Percentiles rank a stretch among this genome's conserved stretches.
Evolutionary conservation across 2,329 filamentous ascomycete genomes (phyloP).

Genomic region (Tolypocladium paradoxum): DNA sequence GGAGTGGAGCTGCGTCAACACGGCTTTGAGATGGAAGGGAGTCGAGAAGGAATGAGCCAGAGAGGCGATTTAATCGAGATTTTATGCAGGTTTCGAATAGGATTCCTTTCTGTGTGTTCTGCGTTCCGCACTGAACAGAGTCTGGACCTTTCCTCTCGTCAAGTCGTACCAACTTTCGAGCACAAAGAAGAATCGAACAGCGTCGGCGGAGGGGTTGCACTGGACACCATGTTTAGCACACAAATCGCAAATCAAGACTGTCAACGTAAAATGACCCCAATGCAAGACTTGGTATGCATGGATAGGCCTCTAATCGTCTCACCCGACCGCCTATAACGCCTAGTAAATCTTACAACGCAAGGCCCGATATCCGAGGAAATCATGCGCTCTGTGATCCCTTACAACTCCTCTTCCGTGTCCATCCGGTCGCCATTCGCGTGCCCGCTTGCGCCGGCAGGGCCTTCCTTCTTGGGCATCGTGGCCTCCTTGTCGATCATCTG

Average conservation of each 20-base stretch:
- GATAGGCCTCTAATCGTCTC: slow-evolving; percentile 9
- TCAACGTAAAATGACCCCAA: slow-evolving; percentile 5
- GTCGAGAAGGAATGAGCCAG: background rate
- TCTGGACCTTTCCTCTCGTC: background rate
- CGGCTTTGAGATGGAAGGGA: background rate
- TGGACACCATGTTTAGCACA: background rate
- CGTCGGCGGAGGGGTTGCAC: background rate
- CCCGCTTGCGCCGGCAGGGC: slow-evolving; percentile 32
- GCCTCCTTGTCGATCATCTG: slow-evolving; percentile 99
- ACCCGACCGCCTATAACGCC: slow-evolving; percentile 18
- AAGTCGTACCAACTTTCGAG: background rate
- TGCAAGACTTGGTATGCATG: slow-evolving; percentile 1
- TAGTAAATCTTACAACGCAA: slow-evolving; percentile 19
- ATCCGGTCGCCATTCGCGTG: slow-evolving; percentile 49
- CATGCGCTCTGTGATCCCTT: slow-evolving; percentile 10
- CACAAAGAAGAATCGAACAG: background rate
- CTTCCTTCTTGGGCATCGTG: slow-evolving; percentile 68
- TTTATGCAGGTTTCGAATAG: background rate
- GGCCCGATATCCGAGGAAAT: slow-evolving; percentile 8
- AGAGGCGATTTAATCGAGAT: background rate
- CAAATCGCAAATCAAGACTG: background rate
- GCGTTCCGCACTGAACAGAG: background rate
- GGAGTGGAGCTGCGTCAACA: background rate
- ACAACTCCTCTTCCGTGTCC: slow-evolving; percentile 56
- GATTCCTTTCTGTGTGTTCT: background rate